Conservation (phyloP, 768 basidiomycete species). For the Mycena olivaceomarginata region DNA sequence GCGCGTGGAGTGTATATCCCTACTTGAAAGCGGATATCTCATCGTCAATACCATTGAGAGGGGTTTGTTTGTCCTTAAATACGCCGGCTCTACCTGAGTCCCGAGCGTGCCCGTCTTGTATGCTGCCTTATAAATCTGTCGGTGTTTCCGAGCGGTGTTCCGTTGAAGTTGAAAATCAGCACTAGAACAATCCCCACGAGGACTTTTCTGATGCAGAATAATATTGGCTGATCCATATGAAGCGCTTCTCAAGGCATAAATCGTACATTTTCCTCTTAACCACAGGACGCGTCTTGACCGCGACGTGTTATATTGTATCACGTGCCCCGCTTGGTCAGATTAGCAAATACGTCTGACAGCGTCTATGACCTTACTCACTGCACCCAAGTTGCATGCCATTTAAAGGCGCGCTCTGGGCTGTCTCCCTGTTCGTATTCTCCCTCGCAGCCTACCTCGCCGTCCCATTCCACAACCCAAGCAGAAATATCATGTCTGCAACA, state of each 20-base stretch:
- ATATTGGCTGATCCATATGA: not conserved
- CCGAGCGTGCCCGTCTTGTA: not conserved
- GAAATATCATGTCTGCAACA: slow-evolving; percentile 51
- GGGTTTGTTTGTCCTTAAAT: slow-evolving; percentile 44
- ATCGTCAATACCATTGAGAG: slow-evolving; percentile 45
- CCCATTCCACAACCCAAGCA: not conserved
- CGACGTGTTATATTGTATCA: not conserved
- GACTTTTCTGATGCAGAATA: no score
- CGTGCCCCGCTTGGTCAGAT: not conserved
- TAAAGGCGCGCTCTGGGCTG: slow-evolving; percentile 20
- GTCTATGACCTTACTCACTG: not conserved
- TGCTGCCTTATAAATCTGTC: slow-evolving; percentile 8
- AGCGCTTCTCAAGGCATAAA: no score
- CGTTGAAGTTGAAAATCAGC: slow-evolving; percentile 1
- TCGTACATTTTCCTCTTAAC: not conserved
- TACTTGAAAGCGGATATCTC: slow-evolving; percentile 44
- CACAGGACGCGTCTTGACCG: not conserved
- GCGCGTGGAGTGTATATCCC: slow-evolving; percentile 43
- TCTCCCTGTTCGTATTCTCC: slow-evolving; percentile 32
- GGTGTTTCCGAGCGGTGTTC: slow-evolving; percentile 13
- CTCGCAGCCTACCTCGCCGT: slow-evolving; percentile 39
- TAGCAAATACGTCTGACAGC: not conserved
- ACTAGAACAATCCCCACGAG: no score
- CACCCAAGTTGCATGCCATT: slow-evolving; percentile 21
- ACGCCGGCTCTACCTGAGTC: not conserved